Evolutionary conservation across 2,329 filamentous ascomycete species (phyloP), one percentile per base, ranked within the genome.

Genomic region (Myriosclerotinia duriaeana): DNA sequence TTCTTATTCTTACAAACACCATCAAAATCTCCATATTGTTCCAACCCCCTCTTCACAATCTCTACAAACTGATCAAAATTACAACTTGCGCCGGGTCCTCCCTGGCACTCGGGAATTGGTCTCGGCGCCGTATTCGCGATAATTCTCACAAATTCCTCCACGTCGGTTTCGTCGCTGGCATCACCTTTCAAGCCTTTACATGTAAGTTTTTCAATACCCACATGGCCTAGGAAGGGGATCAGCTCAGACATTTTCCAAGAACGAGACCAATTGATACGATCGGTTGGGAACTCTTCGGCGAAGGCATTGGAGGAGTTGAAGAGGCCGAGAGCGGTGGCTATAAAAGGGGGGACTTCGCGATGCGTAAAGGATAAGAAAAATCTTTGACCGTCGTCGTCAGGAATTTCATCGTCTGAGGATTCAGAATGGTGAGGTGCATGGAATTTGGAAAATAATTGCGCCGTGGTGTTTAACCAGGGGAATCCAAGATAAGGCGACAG

Each of bases 281-380:
- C 82, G 0, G 84, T 77, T 0, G 88, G 88, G 84, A 90, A 89
- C 2, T 87, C 89, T 60, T 81, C 83, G 69, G 89, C 89, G 70
- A 86, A 78, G 17, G 82, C 76, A 66, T 82, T 80, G 3, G 85
- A 87, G 76, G 89, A 89, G 79, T 90, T 90, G 80, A 89, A 90
- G 5, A 91, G 79, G 0, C 88, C 88, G 76, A 90, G 81, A 0
- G 88, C 87, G 1, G 89, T 87, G 1, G 87, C 78, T 1, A 89
- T 85, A 67, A 86, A 87, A 1, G 88, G 87, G 1, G 87, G 87
- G 2, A 90, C 78, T 74, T 90, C 87, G 74, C 90, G 88, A 0
- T 65, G 64, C 5, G 88, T 90, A 78, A 90, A 90, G 63, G 85
- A 87, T 52, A 90, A 80, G 72, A 87, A 88, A 9, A 90, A 79